Evolutionary conservation across 306 rosid genomes (phyloP), one percentile per base, ranked within the genome.

Genomic region (Hylodesmum podocarpum): DNA sequence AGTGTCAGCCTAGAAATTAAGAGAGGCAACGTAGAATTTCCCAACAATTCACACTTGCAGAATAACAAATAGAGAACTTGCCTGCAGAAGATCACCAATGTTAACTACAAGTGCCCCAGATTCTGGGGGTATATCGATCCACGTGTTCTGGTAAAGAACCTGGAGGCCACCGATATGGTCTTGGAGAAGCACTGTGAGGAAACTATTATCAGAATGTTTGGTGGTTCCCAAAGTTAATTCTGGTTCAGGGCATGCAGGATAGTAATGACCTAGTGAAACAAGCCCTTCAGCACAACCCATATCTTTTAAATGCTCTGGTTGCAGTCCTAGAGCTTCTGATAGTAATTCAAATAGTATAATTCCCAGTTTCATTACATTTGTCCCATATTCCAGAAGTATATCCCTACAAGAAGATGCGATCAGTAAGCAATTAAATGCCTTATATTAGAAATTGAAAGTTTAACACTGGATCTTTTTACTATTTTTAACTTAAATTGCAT

Each of bases 121-220:
- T 8, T 36, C 25, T 0, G 73, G 66, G 0, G 66, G 57, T 37
- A 79, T 31, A 79, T 71, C 83, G 14, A 71, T 39, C 83, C 83
- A 71, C 39, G 0, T 79, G 10, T 71, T 63, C 27, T 71, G 27
- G 16, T 79, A 25, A 51, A 79, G 83, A 53, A 51, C 73, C 65
- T 79, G 83, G 54, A 79, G 83, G 16, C 78, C 83, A 37, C 78
- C 83, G 50, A 79, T 72, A 51, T 72, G 83, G 44, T 79, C 83
- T n/a, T 79, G 83, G n/a, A 79, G 73, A 49, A 79, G 78, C 46
- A 78, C 66, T 4, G 73, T 79, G 36, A 79, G 66, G 22, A 79
- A 79, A 50, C 36, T 7, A 54, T 5, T 19, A 64, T 79, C 83
- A 27, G 83, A 50, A 53, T 72, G 83, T 29, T 72, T 79, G 39